Evolutionary conservation across 75 land plant species (phyloP).

Genomic region (Cryptomeria japonica): DNA sequence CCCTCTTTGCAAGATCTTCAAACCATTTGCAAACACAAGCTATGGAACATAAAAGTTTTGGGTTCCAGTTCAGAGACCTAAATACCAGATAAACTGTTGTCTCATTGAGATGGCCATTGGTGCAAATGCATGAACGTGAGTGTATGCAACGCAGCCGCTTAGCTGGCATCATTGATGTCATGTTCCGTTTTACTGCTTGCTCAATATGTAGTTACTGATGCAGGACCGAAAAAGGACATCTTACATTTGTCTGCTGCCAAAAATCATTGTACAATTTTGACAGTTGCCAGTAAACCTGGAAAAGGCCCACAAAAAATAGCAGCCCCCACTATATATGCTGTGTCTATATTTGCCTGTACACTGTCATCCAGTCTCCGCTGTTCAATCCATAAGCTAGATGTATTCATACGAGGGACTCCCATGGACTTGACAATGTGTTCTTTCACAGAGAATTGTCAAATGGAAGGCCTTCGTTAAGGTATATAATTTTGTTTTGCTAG

Average conservation of each 20-base stretch:
- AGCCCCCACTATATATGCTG: neutral
- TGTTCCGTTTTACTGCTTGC: neutral
- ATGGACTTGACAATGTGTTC: neutral
- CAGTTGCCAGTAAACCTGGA: neutral
- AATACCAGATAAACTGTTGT: constrained; percentile 64
- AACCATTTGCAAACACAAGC: constrained; percentile 81
- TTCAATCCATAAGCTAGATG: neutral
- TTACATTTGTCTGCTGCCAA: neutral
- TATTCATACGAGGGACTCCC: neutral
- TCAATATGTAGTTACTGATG: neutral
- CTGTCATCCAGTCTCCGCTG: neutral
- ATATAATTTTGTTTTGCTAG: neutral
- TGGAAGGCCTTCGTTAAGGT: neutral
- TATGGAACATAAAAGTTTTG: constrained; percentile 49
- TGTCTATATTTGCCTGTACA: constrained; percentile 1
- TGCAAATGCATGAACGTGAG: constrained; percentile 32
- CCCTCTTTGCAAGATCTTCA: constrained; percentile 64
- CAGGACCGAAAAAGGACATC: neutral
- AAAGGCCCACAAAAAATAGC: neutral
- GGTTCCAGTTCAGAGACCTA: constrained; percentile 71
- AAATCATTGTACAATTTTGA: neutral
- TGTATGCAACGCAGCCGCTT: constrained; percentile 64
- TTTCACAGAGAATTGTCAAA: neutral
- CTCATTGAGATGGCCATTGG: constrained; percentile 58
- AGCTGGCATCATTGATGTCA: constrained; percentile 22